Conservation (phyloP, 371 early-diverging fungal species). For the Phascolomyces articulosus region DNA sequence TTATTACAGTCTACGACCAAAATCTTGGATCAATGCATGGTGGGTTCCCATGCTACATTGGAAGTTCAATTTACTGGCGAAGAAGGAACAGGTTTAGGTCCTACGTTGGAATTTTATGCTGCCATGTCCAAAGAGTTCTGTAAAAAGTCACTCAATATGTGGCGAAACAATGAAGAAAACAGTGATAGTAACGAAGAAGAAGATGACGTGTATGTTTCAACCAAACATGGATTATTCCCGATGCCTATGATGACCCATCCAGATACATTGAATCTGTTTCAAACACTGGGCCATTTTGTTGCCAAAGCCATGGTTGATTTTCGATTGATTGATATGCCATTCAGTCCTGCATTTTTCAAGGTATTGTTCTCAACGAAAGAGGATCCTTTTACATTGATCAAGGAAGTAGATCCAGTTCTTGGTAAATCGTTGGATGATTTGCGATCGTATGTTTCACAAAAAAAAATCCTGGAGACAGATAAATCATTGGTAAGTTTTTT, state of each 20-base stretch:
- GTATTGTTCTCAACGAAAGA: slow-evolving; percentile 51
- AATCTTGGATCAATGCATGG: slow-evolving; percentile 76
- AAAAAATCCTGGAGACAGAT: slow-evolving; percentile 52
- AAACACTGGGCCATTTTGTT: slow-evolving; percentile 78
- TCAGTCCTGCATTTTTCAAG: slow-evolving; percentile 75
- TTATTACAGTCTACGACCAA: slow-evolving; percentile 78
- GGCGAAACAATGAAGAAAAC: slow-evolving; percentile 48
- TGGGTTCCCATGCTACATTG: slow-evolving; percentile 60
- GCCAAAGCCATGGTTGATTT: slow-evolving; percentile 89
- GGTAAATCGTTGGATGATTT: slow-evolving; percentile 67
- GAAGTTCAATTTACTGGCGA: slow-evolving; percentile 92
- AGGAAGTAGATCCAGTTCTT: slow-evolving; percentile 70
- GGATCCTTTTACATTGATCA: slow-evolving; percentile 4
- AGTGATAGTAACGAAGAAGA: neutral
- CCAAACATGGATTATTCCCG: neutral
- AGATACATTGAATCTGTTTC: slow-evolving; percentile 41
- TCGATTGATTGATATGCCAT: slow-evolving; percentile 82
- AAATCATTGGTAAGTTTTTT: slow-evolving; percentile 7
- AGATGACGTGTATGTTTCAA: neutral
- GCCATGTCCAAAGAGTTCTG: slow-evolving; percentile 74
- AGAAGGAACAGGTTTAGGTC: slow-evolving; percentile 92
- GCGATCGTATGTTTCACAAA: slow-evolving; percentile 55
- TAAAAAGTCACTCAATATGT: slow-evolving; percentile 54
- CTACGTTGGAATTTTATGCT: slow-evolving; percentile 91
- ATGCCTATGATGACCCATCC: slow-evolving; percentile 3